Evolutionary conservation across 345 rosid genomes (phyloP), one percentile per base, ranked within the genome.

Genomic region (Aquilaria yunnanensis): DNA sequence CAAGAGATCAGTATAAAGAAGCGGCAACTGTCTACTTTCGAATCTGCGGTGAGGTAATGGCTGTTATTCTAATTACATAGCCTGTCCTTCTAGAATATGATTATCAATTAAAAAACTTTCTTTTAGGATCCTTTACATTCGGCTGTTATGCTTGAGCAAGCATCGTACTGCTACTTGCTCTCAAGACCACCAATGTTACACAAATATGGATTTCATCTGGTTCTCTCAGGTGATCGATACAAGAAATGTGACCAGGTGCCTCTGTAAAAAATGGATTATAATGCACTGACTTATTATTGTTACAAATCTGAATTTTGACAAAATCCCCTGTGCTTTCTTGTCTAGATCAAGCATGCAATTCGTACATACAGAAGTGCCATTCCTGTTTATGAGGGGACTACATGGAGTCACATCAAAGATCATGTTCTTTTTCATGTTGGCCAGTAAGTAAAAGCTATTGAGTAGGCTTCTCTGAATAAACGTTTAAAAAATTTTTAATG

Each of bases 61-160:
- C 2, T 37, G 43, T 37, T 37, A 5, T 4, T 2, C 7, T 37
- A 37, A 23, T 74, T 57, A 54, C 57, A 70, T 61, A 51, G 34
- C 47, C 51, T 53, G 29, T 37, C 47, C 16, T 60, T 37, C 2
- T 37, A 5, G 43, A 9, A 37, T 37, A 37, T 37, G 8, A 37
- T 37, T 37, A 37, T 37, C 2, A 5, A 37, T 37, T 37, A 37
- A 5, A 37, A 37, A 9, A 9, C 43, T 32, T 52, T 60, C 70
- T 67, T 64, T 49, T 73, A 94, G 99, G 99, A 94, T 67, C 75
- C 88, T 65, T 66, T 91, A 73, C 91, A 91, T 79, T 87, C 96
- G 14, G 99, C 99, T 73, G 96, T 94, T 63, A 86, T 94, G 99
- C 86, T 91, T 57, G 99, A 94, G 88, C 99, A 94, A 85, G 96